Percentiles rank a stretch among this genome's conserved stretches.
Evolutionary conservation across 2,329 filamentous ascomycete genomes (phyloP).

Genomic region (Fusarium sp.): DNA sequence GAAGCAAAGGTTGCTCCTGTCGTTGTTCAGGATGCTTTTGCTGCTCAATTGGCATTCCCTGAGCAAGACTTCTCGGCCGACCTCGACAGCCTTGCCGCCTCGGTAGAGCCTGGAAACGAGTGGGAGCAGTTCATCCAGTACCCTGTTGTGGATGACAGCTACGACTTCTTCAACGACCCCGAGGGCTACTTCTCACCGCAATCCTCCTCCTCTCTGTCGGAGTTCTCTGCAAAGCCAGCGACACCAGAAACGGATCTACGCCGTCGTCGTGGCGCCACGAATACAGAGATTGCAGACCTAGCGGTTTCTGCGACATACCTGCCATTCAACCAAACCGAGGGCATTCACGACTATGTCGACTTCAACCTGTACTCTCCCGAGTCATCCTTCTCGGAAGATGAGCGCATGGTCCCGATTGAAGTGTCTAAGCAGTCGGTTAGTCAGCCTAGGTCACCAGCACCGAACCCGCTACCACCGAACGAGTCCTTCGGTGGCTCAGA

Average conservation of each 20-base stretch:
- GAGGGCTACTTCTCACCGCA: slow-evolving; percentile 60
- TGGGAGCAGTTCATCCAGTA: slow-evolving; percentile 66
- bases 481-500: slow-evolving; percentile 21
- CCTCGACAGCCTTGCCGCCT: slow-evolving; percentile 39
- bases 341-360: slow-evolving; percentile 63
- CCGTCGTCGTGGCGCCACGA: slow-evolving; percentile 9
- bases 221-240: slow-evolving; percentile 48
- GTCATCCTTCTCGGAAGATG: slow-evolving; percentile 65
- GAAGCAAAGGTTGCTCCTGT: slow-evolving; percentile 31
- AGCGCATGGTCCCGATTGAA: slow-evolving; percentile 56
- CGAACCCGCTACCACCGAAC: slow-evolving; percentile 26
- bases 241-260: slow-evolving; percentile 44
- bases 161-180: slow-evolving; percentile 64
- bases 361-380: slow-evolving; percentile 70
- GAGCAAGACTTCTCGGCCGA: slow-evolving; percentile 45
- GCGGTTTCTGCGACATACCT: slow-evolving; percentile 31
- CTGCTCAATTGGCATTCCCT: slow-evolving; percentile 24
- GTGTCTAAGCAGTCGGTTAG: slow-evolving; percentile 39
- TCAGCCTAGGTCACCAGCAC: slow-evolving; percentile 37
- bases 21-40: slow-evolving; percentile 24
- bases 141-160: slow-evolving; percentile 57
- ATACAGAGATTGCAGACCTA: slow-evolving; percentile 18
- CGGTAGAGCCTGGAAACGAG: slow-evolving; percentile 46
- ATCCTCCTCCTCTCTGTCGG: slow-evolving; percentile 48
- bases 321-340: slow-evolving; percentile 45